Percentiles rank a stretch among this genome's conserved stretches.
Conservation (phyloP, 164 flowering plant species). For the Vitis riparia region DNA sequence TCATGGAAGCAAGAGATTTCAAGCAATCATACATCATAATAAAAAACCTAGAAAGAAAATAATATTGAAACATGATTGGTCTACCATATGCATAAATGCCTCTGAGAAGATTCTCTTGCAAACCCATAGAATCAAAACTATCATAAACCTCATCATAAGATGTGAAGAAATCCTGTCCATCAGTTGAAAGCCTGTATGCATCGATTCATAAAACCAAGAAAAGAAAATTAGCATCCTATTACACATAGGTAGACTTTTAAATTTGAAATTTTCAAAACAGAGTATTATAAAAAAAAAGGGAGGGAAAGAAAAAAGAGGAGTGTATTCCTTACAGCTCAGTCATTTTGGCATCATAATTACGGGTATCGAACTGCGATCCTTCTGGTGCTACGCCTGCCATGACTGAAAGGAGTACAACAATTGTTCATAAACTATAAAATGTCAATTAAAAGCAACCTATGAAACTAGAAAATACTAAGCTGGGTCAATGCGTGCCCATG, state of each 20-base stretch:
- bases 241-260: neutral
- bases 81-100: constrained; percentile 81
- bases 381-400: constrained; percentile 54
- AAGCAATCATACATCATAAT: too few species aligned
- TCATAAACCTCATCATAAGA: constrained; percentile 62
- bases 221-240: neutral
- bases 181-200: constrained; percentile 36
- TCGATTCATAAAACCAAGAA: constrained; percentile 6
- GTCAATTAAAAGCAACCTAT: neutral
- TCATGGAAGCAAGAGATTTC: neutral
- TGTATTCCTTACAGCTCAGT: constrained; percentile 38
- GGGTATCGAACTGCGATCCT: constrained; percentile 62
- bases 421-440: neutral
- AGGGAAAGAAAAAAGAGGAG: neutral
- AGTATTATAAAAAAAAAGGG: neutral
- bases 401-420: constrained; percentile 17
- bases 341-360: constrained; percentile 64
- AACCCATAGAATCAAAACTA: constrained; percentile 61
- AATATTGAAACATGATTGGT: neutral
- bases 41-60: neutral
- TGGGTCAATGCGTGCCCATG: too few species aligned
- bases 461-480: too few species aligned
- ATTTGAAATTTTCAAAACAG: neutral
- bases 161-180: constrained; percentile 58
- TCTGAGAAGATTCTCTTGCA: constrained; percentile 68